Base-by-base conservation (phyloP, 257 asterid genomes). In the Scutellaria barbata region DNA sequence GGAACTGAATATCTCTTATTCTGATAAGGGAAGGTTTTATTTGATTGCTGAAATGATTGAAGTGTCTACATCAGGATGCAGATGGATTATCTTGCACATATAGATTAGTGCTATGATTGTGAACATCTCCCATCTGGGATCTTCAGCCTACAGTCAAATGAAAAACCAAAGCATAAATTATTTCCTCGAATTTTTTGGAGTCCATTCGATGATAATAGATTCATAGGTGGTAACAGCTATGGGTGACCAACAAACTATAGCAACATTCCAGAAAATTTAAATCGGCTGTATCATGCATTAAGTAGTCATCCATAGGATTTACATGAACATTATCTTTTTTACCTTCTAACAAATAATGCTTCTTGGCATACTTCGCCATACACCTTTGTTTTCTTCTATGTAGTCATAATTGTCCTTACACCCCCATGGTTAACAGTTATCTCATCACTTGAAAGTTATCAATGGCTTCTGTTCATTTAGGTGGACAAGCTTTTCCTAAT, bases 361-460 rank as follows among this genome's bases (percentile, higher is more conserved):
- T 22, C 73, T 48, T n/a, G 56, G 35, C 69, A 60, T 67, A 30
- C 39, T 43, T 43, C 46, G 43, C n/a, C 13, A 48, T 40, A 73
- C 35, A 45, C 55, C 39, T 75, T 7, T 13, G 22, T 66, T 66
- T 69, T 42, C 51, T 37, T 59, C 13, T 46, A 20, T 20, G n/a
- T 41, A 25, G 6, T 57, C 37, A 5, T 43, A 48, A 20, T 14
- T 56, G 63, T 70, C 59, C 37, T 57, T 43, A 11, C 22, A 51
- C 10, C 6, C 10, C 58, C 39, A 57, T 57, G 48, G n/a, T 70
- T 46, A 30, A 5, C 50, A 59, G 33, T 48, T 35, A 10, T 47
- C 60, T 37, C 22, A 14, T 78, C 51, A 53, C 66, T 64, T 58
- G 75, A 42, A 63, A 71, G 63, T 62, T 61, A 25, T 55, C 65